These are phyloP conservation scores for Arthrobotrys conoides DNA, from an alignment of 2,329 filamentous ascomycete species.

Conservation along the genomic window DNA sequence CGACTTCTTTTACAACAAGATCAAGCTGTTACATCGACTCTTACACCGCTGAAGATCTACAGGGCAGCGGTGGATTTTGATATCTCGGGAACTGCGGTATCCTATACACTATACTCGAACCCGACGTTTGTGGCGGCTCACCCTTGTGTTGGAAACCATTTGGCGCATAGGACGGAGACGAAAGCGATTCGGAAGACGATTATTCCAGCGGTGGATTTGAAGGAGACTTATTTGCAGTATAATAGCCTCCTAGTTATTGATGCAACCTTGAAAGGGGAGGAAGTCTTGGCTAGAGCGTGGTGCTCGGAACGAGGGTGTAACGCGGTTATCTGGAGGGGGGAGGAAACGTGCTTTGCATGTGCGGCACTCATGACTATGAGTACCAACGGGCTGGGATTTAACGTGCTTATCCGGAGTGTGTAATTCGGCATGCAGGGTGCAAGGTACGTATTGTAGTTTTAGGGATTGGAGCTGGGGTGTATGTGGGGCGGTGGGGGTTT, in stretches of 20 bases:
- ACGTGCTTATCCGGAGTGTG: conserved; percentile 55
- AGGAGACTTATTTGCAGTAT: conserved; percentile 57
- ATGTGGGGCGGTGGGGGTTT: conserved; percentile 5
- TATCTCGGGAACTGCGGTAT: conserved; percentile 47
- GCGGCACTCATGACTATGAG: conserved; percentile 61
- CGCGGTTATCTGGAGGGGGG: conserved; percentile 57
- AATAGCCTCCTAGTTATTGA: conserved; percentile 58
- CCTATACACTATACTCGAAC: conserved; percentile 59
- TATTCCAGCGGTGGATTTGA: conserved; percentile 51
- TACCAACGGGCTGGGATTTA: conserved; percentile 56
- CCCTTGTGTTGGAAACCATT: conserved; percentile 56
- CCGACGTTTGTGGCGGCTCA: conserved; percentile 60
- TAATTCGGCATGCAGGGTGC: conserved; percentile 11
- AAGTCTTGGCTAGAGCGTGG: conserved; percentile 58
- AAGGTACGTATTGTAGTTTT: neutral
- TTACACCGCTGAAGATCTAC: conserved; percentile 54
- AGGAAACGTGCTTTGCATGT: conserved; percentile 61
- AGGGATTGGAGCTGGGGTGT: neutral
- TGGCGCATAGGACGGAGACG: conserved; percentile 52
- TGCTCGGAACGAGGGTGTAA: conserved; percentile 57
- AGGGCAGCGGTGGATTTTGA: conserved; percentile 58
- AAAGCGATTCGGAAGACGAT: conserved; percentile 60
- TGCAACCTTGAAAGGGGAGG: conserved; percentile 58
- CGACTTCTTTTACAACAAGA: conserved; percentile 56
- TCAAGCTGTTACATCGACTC: conserved; percentile 48